Base-by-base conservation (phyloP, 148 eudicot species). In the Camellia japonica region DNA sequence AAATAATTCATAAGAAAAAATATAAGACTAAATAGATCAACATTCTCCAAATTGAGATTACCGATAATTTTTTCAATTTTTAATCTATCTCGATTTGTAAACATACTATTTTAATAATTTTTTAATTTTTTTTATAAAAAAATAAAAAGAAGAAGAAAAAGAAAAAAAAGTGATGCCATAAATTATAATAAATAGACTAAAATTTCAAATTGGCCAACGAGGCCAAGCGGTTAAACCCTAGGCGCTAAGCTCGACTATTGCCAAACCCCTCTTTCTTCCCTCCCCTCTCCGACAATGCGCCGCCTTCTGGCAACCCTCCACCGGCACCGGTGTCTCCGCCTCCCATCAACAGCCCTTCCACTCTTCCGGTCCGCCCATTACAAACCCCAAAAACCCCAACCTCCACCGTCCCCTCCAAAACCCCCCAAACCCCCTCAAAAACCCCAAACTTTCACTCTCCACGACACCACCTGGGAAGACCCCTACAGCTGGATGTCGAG, bases 401-500 rank as follows among this genome's bases (percentile, higher is more conserved):
- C 93, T 14, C 85, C 90, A 15, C 92, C 90, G 7, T 68, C 93
- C 7, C 90, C 98, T 7, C 93, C 93, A 5, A 84, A 90, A 12
- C 95, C 93, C 58, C 98, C 97, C 15, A 93, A 85, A 68, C 91
- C 97, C 10, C 98, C 97, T 14, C 87, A 90, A 64, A 95, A 87
- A 83, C 87, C 87, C 63, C 84, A 81, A 42, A 85, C 80, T 20
- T 80, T 91, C 83, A 74, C 87, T 6, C 87, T 82, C 38, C 94
- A 91, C 80, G 87, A 86, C 18, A 84, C 84, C 66, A 85, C 90
- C 38, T 93, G 97, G 97, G 93, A 90, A 18, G 98, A 95, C 73
- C 78, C 88, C n/a, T 95, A 93, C 89, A 84, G 81, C 60, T 95
- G 98, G 98, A 93, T 95, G 98, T 95, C 98, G 7, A 90, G 88